Conservation (phyloP, 2,329 filamentous ascomycete genomes). For the Aspergillus ruber region DNA sequence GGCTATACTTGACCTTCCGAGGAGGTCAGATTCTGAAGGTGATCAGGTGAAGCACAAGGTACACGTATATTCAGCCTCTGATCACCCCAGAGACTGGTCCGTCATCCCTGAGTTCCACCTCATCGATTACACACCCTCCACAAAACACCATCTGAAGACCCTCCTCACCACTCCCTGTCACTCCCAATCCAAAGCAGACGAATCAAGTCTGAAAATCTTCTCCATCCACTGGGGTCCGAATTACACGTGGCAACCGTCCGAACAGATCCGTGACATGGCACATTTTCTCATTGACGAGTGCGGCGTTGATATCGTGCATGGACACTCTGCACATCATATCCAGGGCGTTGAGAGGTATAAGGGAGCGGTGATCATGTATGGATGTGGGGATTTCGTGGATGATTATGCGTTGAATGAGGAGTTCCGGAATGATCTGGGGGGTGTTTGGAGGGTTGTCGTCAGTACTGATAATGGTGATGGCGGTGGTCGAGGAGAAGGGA, state of each 20-base stretch:
- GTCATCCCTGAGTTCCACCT: conserved; percentile 29
- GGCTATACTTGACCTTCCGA: conserved; percentile 20
- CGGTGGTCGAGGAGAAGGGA: not conserved
- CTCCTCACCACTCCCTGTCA: conserved; percentile 8
- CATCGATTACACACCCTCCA: conserved; percentile 26
- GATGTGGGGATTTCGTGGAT: conserved; percentile 40
- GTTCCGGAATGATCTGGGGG: conserved; percentile 36
- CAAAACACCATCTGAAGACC: conserved; percentile 17
- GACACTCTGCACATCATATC: conserved; percentile 37
- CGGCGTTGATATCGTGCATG: conserved; percentile 36
- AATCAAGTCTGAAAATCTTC: conserved; percentile 30
- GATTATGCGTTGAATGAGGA: conserved; percentile 31
- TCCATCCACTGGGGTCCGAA: conserved; percentile 39
- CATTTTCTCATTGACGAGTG: conserved; percentile 38
- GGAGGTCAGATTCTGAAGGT: not conserved
- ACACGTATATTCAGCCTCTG: conserved; percentile 31
- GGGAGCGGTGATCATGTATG: conserved; percentile 33
- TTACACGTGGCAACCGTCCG: conserved; percentile 30
- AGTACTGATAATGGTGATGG: conserved; percentile 5
- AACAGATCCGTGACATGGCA: conserved; percentile 27
- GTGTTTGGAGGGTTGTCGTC: conserved; percentile 32
- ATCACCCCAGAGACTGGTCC: conserved; percentile 32
- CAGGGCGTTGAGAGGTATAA: conserved; percentile 36
- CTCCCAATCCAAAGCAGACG: not conserved
- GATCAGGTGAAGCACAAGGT: conserved; percentile 9